Evolutionary conservation across 192 early-diverging fungal genomes (phyloP).

Genomic region (Gorgonomyces haynaldii): DNA sequence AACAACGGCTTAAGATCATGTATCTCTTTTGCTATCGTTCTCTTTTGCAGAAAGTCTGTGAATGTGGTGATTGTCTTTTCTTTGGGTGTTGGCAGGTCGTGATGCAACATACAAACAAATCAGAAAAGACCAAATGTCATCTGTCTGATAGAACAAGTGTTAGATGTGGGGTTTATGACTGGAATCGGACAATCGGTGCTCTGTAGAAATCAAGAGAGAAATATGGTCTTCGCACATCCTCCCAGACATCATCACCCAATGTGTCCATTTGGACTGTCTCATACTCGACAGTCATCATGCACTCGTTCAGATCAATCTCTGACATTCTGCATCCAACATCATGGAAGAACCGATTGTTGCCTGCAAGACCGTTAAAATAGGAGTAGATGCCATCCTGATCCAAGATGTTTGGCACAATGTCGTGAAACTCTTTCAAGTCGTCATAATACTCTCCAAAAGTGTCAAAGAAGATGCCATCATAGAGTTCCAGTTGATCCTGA

Average conservation of each 20-base stretch:
- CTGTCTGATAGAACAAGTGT: too few relatives aligned
- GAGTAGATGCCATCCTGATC: constrained; percentile 71
- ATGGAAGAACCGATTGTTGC: constrained; percentile 92
- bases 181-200: constrained; percentile 47
- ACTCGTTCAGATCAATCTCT: constrained; percentile 65
- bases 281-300: constrained; percentile 68
- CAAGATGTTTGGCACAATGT: constrained; percentile 51
- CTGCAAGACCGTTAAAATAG: constrained; percentile 91
- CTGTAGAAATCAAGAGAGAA: constrained; percentile 62
- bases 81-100: too few relatives aligned
- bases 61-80: too few relatives aligned
- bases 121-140: too few relatives aligned
- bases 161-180: too few relatives aligned
- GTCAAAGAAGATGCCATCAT: constrained; percentile 88
- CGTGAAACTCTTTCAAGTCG: constrained; percentile 60
- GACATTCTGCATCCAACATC: constrained; percentile 85
- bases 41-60: too few relatives aligned
- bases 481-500: constrained; percentile 55
- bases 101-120: too few relatives aligned
- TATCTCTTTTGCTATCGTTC: too few relatives aligned
- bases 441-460: constrained; percentile 92
- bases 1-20: too few relatives aligned
- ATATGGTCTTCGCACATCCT: constrained; percentile 71
- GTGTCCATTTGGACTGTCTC: constrained; percentile 61
- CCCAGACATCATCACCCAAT: constrained; percentile 77